A percentile compares a stretch with the other conserved stretches of the same genome.
These are phyloP conservation scores for Crithidia sp. DNA, from an alignment of 208 protist species.

Conservation along the genomic window DNA sequence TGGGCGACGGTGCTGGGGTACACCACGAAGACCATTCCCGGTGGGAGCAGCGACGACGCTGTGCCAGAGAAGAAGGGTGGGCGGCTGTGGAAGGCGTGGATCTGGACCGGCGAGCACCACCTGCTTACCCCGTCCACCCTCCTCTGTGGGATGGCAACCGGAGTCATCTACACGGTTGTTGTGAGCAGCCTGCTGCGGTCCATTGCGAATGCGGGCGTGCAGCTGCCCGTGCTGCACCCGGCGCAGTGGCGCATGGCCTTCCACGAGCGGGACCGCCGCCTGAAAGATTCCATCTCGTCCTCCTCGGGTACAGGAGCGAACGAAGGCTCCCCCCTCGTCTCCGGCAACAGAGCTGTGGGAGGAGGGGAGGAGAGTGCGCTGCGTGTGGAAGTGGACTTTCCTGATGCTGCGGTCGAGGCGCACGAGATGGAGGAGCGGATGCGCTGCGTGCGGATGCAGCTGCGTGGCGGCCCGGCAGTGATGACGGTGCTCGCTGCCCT, in stretches of 20 bases:
- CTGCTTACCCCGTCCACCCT: constrained; percentile 10
- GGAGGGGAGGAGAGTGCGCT: background rate
- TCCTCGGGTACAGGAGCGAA: background rate
- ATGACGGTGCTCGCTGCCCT: constrained; percentile 30
- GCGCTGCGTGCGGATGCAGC: constrained; percentile 24
- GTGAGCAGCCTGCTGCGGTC: constrained; percentile 42
- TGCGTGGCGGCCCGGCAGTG: constrained; percentile 30
- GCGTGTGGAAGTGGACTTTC: background rate
- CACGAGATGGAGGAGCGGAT: constrained; percentile 16
- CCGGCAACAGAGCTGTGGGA: background rate
- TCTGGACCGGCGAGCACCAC: constrained; percentile 17
- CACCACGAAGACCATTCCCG: background rate
- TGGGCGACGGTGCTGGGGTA: constrained; percentile 24
- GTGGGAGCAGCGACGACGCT: background rate
- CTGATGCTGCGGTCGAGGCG: background rate
- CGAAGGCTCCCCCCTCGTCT: background rate
- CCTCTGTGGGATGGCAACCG: constrained; percentile 29
- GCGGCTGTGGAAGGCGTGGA: background rate
- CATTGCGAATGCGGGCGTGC: constrained; percentile 42
- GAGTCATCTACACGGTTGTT: constrained; percentile 31
- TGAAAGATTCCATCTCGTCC: background rate
- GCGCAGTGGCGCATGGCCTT: constrained; percentile 31
- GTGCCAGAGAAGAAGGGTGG: background rate
- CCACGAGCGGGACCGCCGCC: constrained; percentile 14
- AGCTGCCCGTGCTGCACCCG: constrained; percentile 33